Conservation (phyloP, 2,329 filamentous ascomycete genomes). For the Colletotrichum australisinense region DNA sequence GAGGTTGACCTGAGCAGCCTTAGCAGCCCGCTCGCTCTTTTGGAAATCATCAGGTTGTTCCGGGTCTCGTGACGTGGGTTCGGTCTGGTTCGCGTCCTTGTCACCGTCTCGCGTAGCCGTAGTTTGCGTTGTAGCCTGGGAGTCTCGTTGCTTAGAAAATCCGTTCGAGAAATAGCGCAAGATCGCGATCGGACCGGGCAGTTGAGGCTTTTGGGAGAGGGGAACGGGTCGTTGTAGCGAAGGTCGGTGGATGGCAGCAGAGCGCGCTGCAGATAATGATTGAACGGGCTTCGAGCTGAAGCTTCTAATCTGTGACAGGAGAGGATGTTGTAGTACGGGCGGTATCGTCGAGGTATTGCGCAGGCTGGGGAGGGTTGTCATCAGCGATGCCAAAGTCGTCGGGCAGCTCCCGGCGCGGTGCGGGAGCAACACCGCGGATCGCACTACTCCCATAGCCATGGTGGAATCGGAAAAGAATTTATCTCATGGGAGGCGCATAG, state of each 20-base stretch:
- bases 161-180: conserved; percentile 46
- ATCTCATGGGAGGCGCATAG: conserved; percentile 35
- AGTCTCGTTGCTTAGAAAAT: conserved; percentile 39
- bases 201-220: neutral
- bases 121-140: neutral
- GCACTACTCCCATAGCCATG: conserved; percentile 56
- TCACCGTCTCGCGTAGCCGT: neutral
- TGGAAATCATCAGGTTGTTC: conserved; percentile 60
- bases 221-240: neutral
- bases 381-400: conserved; percentile 12
- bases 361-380: conserved; percentile 36
- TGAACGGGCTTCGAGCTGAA: conserved; percentile 4
- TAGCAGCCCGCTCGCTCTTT: conserved; percentile 84
- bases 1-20: conserved; percentile 90
- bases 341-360: conserved; percentile 20
- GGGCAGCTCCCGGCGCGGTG: conserved; percentile 52
- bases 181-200: conserved; percentile 5
- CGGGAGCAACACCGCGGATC: conserved; percentile 60
- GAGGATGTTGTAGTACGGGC: conserved; percentile 20
- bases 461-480: conserved; percentile 13
- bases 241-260: neutral
- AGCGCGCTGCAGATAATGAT: neutral
- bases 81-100: conserved; percentile 43
- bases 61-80: conserved; percentile 42
- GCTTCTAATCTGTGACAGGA: conserved; percentile 18